phyloP scores from a whole-genome alignment of 1,139 yeast genomes.

The Magnusiomyces suaveolens region DNA sequence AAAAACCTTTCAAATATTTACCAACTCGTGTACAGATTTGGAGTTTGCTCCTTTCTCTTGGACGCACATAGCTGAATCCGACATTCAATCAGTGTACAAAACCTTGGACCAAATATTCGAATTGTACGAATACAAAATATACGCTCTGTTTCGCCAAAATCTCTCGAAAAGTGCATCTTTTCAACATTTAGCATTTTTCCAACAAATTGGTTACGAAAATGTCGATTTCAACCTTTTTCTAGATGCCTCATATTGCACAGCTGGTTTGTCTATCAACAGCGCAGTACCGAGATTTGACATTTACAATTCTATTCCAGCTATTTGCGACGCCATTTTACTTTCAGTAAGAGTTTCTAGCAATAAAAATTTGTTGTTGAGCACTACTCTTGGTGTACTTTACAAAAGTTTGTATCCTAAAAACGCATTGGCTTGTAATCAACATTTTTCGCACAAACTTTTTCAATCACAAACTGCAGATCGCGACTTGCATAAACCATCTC shows the following conservation, averaged over 20 bases:
- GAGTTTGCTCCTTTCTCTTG: too few species aligned
- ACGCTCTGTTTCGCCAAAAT: too few species aligned
- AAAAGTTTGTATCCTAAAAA: not conserved
- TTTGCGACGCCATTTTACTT: not conserved
- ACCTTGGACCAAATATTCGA: not conserved
- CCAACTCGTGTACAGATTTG: too few species aligned
- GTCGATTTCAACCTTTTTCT: not conserved
- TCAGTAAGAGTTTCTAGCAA: not conserved
- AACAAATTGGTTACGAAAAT: not conserved
- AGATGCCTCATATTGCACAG: not conserved
- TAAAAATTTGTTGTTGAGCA: not conserved
- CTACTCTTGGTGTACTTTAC: not conserved
- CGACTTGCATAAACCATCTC: not conserved
- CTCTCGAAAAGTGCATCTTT: too few species aligned
- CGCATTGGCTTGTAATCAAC: not conserved
- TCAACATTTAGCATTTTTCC: too few species aligned
- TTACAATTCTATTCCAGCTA: not conserved
- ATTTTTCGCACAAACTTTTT: not conserved
- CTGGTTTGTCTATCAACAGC: not conserved
- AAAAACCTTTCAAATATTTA: too few species aligned
- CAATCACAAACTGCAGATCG: not conserved
- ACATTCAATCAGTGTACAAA: too few species aligned
- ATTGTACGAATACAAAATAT: not conserved
- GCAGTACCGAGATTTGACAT: not conserved
- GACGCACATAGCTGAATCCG: too few species aligned